phyloP scores from a whole-genome alignment of 2,329 filamentous ascomycete genomes.

The Aspergillus proliferans region DNA sequence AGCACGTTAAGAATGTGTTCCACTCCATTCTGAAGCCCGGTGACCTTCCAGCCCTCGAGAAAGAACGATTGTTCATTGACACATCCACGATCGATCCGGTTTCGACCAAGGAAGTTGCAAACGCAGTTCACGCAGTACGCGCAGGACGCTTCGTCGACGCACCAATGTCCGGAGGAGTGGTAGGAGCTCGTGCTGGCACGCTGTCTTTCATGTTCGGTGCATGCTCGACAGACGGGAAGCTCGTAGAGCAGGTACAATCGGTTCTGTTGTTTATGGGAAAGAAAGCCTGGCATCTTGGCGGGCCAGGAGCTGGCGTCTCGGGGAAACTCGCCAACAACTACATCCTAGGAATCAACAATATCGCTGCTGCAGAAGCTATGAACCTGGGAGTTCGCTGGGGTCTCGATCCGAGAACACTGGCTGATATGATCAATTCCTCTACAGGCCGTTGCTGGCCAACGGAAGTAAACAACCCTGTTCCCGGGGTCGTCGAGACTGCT shows the following conservation, averaged over 20 bases:
- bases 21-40: constrained; percentile 62
- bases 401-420: constrained; percentile 60
- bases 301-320: constrained; percentile 76
- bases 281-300: constrained; percentile 77
- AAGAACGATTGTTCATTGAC: constrained; percentile 79
- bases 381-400: constrained; percentile 60
- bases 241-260: constrained; percentile 60
- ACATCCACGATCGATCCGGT: constrained; percentile 93
- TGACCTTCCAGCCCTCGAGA: constrained; percentile 44
- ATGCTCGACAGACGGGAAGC: constrained; percentile 37
- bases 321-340: constrained; percentile 98
- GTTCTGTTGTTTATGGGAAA: constrained; percentile 78
- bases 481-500: constrained; percentile 69
- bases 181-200: constrained; percentile 79
- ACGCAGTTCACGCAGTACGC: constrained; percentile 58
- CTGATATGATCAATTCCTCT: constrained; percentile 83
- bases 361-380: constrained; percentile 62
- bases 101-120: constrained; percentile 72
- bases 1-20: constrained; percentile 81
- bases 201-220: constrained; percentile 95
- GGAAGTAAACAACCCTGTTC: constrained; percentile 91
- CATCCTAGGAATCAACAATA: constrained; percentile 87
- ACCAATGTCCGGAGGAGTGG: constrained; percentile 93
- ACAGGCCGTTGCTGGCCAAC: constrained; percentile 96
- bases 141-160: constrained; percentile 83